These are phyloP conservation scores for Colletotrichum euphorbiae DNA, from an alignment of 2,329 filamentous ascomycete species.

Conservation along the genomic window DNA sequence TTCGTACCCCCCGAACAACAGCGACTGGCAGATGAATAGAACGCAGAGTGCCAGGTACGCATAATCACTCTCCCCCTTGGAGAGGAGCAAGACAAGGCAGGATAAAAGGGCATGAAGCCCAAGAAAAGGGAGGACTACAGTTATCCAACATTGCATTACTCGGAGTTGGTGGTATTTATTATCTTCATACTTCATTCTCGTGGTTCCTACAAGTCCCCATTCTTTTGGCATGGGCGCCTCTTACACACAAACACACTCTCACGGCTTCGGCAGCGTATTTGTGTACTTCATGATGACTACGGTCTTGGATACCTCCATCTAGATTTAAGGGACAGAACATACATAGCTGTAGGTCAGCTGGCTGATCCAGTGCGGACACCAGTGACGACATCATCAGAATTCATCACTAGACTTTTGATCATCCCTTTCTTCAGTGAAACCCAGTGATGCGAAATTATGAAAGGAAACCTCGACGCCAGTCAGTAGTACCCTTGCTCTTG, in stretches of 20 bases:
- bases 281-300: conserved; percentile 33
- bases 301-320: conserved; percentile 25
- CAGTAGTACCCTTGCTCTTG: not conserved
- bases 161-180: conserved; percentile 38
- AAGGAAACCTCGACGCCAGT: not conserved
- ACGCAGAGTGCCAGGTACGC: conserved; percentile 43
- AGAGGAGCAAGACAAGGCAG: not conserved
- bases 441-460: not conserved
- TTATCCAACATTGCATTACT: conserved; percentile 39
- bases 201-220: conserved; percentile 1
- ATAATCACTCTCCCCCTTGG: conserved; percentile 21
- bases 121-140: conserved; percentile 14
- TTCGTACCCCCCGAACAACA: conserved; percentile 16
- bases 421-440: not conserved
- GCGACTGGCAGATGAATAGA: conserved; percentile 33
- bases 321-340: conserved; percentile 24
- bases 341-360: conserved; percentile 40
- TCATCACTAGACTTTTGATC: conserved; percentile 5
- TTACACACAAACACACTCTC: conserved; percentile 11
- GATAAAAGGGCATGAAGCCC: conserved; percentile 12
- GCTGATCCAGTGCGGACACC: conserved; percentile 37
- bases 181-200: not conserved
- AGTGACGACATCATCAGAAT: conserved; percentile 20
- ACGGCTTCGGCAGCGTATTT: conserved; percentile 12
- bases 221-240: conserved; percentile 1